phyloP scores from a whole-genome alignment of 2,329 filamentous ascomycete species.

The Penicillium sp. region DNA sequence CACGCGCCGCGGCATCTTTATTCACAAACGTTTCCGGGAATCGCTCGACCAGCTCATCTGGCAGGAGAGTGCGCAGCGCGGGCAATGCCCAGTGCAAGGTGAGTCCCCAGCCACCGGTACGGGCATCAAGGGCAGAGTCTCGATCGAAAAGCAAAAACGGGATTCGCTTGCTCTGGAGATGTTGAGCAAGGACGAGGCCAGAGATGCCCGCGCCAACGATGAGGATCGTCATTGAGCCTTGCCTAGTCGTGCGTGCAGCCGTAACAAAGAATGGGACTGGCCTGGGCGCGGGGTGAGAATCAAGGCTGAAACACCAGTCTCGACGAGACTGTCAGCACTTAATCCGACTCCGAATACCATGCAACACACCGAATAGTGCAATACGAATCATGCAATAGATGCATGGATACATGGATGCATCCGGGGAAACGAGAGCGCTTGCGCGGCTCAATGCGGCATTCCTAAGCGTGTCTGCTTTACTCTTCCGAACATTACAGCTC shows the following conservation, averaged over 20 bases:
- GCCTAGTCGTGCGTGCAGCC: not conserved
- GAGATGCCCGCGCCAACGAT: slow-evolving; percentile 51
- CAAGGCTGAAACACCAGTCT: not conserved
- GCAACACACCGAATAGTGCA: not conserved
- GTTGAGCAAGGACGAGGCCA: slow-evolving; percentile 49
- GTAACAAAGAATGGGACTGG: no score
- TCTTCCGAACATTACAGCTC: not conserved
- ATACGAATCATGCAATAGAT: not conserved
- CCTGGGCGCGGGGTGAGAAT: no score
- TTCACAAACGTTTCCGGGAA: slow-evolving; percentile 60
- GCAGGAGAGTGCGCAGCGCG: slow-evolving; percentile 56
- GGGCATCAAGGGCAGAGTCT: slow-evolving; percentile 50
- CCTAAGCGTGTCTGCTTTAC: not conserved
- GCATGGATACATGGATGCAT: no score
- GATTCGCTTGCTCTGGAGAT: slow-evolving; percentile 38
- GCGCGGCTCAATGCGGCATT: not conserved
- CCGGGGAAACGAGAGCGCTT: not conserved
- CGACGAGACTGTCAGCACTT: not conserved
- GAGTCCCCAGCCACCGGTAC: slow-evolving; percentile 64
- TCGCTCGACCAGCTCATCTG: slow-evolving; percentile 49
- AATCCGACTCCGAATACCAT: not conserved
- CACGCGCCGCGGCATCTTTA: slow-evolving; percentile 52
- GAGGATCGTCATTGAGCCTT: slow-evolving; percentile 32
- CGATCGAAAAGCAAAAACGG: slow-evolving; percentile 47
- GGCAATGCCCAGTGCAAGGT: slow-evolving; percentile 67